Evolutionary conservation across 345 rosid species (phyloP).

Genomic region (Arabidopsis suecica): DNA sequence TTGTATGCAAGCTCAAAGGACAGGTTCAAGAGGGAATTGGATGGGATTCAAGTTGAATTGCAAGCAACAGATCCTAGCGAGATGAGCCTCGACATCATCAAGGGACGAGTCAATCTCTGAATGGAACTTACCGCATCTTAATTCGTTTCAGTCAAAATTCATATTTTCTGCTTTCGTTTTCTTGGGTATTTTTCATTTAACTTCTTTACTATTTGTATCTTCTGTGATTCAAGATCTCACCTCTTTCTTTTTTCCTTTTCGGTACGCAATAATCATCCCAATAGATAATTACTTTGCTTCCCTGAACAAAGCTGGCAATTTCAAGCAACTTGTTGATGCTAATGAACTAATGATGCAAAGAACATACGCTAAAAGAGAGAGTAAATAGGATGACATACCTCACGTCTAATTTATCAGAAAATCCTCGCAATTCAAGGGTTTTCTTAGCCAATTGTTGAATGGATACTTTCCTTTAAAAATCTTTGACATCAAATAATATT

Average conservation of each 20-base stretch:
- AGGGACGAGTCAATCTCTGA: constrained; percentile 55
- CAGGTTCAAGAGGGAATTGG: constrained; percentile 77
- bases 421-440: constrained; percentile 39
- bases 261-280: constrained; percentile 27
- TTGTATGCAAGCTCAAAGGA: constrained; percentile 78
- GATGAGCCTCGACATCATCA: constrained; percentile 73
- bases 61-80: constrained; percentile 82
- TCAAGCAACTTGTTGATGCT: constrained; percentile 5
- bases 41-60: constrained; percentile 75
- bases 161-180: constrained; percentile 24
- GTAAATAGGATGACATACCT: constrained; percentile 37
- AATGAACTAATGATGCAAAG: constrained; percentile 25
- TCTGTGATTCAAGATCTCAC: constrained; percentile 37
- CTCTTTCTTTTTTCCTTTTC: not conserved
- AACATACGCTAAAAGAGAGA: constrained; percentile 15
- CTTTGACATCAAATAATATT: constrained; percentile 51
- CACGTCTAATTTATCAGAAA: constrained; percentile 35
- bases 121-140: constrained; percentile 15
- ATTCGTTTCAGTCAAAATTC: constrained; percentile 27
- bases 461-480: constrained; percentile 44
- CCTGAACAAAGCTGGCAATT: constrained; percentile 16
- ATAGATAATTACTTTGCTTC: constrained; percentile 34
- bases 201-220: constrained; percentile 11
- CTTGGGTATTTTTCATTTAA: not conserved
- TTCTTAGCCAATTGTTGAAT: constrained; percentile 45